Percentiles rank a stretch among this genome's conserved stretches.
Conservation (phyloP, 2,329 filamentous ascomycete genomes). For the Colletotrichum simmondsii region DNA sequence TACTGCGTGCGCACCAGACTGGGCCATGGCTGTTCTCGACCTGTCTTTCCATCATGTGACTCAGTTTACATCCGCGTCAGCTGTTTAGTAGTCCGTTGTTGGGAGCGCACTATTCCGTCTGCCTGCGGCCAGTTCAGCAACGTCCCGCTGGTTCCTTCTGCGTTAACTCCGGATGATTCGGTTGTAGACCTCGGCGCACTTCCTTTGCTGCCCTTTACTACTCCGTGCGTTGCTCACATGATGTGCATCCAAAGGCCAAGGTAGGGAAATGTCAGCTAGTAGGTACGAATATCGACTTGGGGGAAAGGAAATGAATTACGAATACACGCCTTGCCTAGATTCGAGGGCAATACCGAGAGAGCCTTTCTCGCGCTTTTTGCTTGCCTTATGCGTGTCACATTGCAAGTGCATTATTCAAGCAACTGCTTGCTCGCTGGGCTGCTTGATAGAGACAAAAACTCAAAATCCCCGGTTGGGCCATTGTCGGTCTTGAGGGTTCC, state of each 20-base stretch:
- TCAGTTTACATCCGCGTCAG: neutral
- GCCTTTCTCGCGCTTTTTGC: neutral
- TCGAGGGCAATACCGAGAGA: too few species aligned
- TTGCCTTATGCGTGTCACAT: neutral
- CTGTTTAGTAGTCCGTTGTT: neutral
- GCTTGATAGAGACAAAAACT: slow-evolving; percentile 12
- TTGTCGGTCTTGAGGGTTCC: slow-evolving; percentile 12
- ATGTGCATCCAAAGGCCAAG: neutral
- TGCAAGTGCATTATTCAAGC: slow-evolving; percentile 12
- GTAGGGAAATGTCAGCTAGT: neutral
- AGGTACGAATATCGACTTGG: neutral
- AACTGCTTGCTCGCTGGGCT: neutral
- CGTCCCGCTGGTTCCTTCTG: neutral
- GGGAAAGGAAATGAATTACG: neutral
- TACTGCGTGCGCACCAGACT: neutral
- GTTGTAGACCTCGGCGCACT: neutral
- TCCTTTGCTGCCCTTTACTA: neutral
- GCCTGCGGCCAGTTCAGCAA: neutral
- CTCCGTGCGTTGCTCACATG: neutral
- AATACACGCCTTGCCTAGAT: too few species aligned
- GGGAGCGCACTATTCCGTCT: neutral
- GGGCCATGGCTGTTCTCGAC: neutral
- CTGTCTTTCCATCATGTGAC: neutral
- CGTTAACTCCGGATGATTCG: neutral
- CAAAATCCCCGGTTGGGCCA: slow-evolving; percentile 7